phyloP scores from a whole-genome alignment of 768 basidiomycete species.

The Russula compacta region DNA sequence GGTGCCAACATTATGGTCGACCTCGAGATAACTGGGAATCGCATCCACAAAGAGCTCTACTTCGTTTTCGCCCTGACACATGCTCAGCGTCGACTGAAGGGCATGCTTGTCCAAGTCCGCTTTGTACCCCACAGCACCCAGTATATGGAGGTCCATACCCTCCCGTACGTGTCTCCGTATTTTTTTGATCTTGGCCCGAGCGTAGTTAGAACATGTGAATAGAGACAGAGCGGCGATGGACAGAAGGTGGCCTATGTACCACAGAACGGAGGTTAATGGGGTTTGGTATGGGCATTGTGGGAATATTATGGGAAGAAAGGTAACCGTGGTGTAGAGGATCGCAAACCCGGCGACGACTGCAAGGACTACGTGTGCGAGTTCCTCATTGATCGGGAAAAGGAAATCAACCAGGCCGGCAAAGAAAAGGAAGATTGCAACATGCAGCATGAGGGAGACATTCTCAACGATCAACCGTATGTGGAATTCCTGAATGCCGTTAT shows the following conservation, averaged over 20 bases:
- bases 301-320: not conserved
- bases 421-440: not conserved
- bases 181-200: not conserved
- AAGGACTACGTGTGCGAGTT: not conserved
- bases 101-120: not conserved
- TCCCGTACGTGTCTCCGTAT: not conserved
- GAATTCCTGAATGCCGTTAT: not conserved
- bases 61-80: not conserved
- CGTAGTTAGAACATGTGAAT: not conserved
- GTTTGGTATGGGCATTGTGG: not conserved
- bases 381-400: not conserved
- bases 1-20: not conserved
- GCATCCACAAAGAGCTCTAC: not conserved
- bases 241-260: not conserved
- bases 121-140: not conserved
- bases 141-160: not conserved
- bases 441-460: not conserved
- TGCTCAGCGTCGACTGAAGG: not conserved
- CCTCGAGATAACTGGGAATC: not conserved
- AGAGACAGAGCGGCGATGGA: not conserved
- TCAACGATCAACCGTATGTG: constrained; percentile 3
- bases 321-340: not conserved
- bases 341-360: not conserved
- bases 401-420: not conserved
- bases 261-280: not conserved